Evolutionary conservation across 176 grass and related monocot genomes (phyloP).

Genomic region (Lolium rigidum): DNA sequence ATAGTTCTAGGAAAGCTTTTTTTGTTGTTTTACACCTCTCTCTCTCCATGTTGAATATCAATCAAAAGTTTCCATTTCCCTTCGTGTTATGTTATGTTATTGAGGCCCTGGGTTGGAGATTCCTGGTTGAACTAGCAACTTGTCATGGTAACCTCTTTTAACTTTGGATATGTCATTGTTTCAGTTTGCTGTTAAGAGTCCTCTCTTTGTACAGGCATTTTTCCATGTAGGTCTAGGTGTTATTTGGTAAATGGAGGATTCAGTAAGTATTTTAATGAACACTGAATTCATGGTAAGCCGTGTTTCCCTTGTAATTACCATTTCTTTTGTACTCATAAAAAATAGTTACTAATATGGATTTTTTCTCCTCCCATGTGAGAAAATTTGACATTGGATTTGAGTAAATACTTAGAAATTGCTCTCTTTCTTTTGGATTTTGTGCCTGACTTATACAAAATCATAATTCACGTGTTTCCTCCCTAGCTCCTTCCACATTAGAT

Average conservation of each 20-base stretch:
- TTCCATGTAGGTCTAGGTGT: background rate
- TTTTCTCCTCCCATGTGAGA: background rate
- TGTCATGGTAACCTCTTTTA: conserved; percentile 62
- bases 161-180: conserved; percentile 11
- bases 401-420: background rate
- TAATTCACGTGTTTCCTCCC: background rate
- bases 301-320: conserved; percentile 5
- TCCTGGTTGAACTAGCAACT: conserved; percentile 53
- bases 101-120: conserved; percentile 67
- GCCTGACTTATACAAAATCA: background rate
- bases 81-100: conserved; percentile 63
- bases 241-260: background rate
- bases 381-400: background rate
- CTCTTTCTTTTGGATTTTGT: background rate
- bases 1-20: background rate
- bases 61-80: conserved; percentile 59
- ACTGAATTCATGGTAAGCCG: conserved; percentile 3
- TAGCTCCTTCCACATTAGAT: no score
- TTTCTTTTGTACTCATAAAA: background rate
- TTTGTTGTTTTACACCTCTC: background rate
- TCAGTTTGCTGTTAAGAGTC: conserved; percentile 5
- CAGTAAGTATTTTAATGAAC: background rate
- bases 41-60: conserved; percentile 30
- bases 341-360: background rate
- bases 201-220: background rate